phyloP scores from a whole-genome alignment of 2,329 filamentous ascomycete species.

The Ophiostoma perfectum region DNA sequence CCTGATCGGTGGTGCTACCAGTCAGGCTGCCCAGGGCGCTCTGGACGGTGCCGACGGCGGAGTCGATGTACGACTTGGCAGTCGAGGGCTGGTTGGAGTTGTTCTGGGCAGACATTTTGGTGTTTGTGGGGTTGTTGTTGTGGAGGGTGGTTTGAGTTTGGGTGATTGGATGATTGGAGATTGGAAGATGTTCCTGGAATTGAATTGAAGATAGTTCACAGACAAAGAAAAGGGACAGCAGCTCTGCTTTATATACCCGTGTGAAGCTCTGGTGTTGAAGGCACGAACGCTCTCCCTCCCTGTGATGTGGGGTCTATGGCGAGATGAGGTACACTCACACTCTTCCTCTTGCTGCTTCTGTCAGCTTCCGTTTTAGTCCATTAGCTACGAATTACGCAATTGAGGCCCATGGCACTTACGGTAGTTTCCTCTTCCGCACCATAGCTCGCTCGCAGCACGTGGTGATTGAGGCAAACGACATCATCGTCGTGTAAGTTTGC shows the following conservation, averaged over 20 bases:
- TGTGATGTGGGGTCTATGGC: background rate
- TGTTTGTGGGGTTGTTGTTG: background rate
- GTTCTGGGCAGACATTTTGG: conserved; percentile 20
- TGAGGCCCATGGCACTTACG: background rate
- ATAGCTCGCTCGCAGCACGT: background rate
- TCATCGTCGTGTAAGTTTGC: background rate
- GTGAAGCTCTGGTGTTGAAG: background rate
- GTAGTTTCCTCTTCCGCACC: background rate
- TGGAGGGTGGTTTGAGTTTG: conserved; percentile 29
- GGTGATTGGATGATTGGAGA: conserved; percentile 6
- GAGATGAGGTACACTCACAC: background rate
- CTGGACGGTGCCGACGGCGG: conserved; percentile 67
- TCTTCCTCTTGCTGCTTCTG: background rate
- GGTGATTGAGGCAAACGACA: background rate
- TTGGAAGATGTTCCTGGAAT: background rate
- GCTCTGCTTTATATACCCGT: background rate
- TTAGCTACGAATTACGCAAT: background rate
- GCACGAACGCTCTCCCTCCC: too few species aligned
- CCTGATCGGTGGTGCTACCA: conserved; percentile 63
- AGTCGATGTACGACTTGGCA: conserved; percentile 70
- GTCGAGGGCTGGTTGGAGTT: conserved; percentile 56
- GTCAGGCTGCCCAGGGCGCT: conserved; percentile 66
- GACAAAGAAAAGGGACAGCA: background rate
- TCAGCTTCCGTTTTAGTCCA: background rate
- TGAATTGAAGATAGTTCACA: background rate